Conservation (phyloP, 208 protist genomes). For the Porcisia deanei region DNA sequence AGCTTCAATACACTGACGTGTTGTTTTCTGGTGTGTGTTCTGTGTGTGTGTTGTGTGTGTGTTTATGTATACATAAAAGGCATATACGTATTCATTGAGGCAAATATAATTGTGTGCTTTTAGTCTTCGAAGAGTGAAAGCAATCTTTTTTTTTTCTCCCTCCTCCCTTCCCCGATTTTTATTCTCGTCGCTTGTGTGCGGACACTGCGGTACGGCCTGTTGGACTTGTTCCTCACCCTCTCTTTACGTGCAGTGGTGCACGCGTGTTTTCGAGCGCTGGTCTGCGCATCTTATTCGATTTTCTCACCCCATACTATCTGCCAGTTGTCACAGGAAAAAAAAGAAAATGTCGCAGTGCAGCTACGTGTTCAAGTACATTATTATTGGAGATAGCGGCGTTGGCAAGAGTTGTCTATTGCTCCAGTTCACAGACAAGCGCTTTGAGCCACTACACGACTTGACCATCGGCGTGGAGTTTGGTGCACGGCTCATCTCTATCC, state of each 20-base stretch:
- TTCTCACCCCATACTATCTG: neutral
- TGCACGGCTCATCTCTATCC: conserved; percentile 95
- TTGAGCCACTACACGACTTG: conserved; percentile 98
- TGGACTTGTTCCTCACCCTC: neutral
- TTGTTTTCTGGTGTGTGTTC: no score
- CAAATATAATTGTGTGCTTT: no score
- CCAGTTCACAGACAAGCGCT: conserved; percentile 99
- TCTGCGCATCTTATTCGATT: neutral
- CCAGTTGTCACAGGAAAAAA: neutral
- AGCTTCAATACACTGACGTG: no score
- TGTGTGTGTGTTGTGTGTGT: no score
- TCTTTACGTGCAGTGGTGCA: neutral
- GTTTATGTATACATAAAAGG: no score
- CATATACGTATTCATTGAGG: no score
- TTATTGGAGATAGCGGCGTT: conserved; percentile 96
- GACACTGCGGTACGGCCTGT: neutral
- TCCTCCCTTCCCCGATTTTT: no score
- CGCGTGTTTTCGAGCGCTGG: neutral
- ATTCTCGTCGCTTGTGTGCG: neutral
- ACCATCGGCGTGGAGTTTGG: conserved; percentile 99
- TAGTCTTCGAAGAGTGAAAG: no score
- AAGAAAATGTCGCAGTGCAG: conserved; percentile 48
- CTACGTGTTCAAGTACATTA: conserved; percentile 98
- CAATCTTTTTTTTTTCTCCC: no score
- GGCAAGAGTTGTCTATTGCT: conserved; percentile 99